Conservation (phyloP, 495 filamentous ascomycete species). For the Pyronema domesticum region DNA sequence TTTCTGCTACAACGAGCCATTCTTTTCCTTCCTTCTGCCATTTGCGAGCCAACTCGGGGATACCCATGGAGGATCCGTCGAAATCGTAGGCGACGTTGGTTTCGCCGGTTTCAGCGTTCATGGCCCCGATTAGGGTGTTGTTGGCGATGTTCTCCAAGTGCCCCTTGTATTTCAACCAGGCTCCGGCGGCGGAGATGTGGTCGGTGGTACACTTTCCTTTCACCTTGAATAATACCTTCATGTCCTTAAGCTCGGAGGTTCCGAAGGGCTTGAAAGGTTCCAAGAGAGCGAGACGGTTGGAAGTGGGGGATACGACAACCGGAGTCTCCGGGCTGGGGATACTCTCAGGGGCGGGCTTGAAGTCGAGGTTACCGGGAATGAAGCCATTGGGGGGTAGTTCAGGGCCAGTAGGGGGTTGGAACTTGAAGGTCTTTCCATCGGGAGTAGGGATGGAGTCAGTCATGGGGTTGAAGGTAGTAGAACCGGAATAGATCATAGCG, state of each 20-base stretch:
- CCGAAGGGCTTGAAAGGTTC: constrained; percentile 87
- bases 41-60: constrained; percentile 66
- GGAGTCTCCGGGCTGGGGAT: constrained; percentile 44
- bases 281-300: constrained; percentile 71
- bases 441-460: constrained; percentile 70
- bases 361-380: constrained; percentile 54
- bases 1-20: constrained; percentile 91
- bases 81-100: constrained; percentile 80
- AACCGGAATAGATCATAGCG: constrained; percentile 80
- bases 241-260: constrained; percentile 45
- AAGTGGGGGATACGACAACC: constrained; percentile 66
- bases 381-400: constrained; percentile 66
- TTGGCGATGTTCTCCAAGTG: constrained; percentile 92
- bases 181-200: constrained; percentile 91
- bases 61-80: constrained; percentile 44
- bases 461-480: constrained; percentile 89
- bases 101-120: constrained; percentile 79
- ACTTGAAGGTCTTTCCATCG: constrained; percentile 67
- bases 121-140: constrained; percentile 89
- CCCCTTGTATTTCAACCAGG: constrained; percentile 98
- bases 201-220: constrained; percentile 96
- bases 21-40: constrained; percentile 55
- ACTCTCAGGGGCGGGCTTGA: constrained; percentile 50
- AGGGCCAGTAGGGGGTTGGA: constrained; percentile 59
- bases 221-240: constrained; percentile 81